These are phyloP conservation scores for Claviceps quebecensis DNA, from an alignment of 2,329 filamentous ascomycete genomes.

Conservation along the genomic window DNA sequence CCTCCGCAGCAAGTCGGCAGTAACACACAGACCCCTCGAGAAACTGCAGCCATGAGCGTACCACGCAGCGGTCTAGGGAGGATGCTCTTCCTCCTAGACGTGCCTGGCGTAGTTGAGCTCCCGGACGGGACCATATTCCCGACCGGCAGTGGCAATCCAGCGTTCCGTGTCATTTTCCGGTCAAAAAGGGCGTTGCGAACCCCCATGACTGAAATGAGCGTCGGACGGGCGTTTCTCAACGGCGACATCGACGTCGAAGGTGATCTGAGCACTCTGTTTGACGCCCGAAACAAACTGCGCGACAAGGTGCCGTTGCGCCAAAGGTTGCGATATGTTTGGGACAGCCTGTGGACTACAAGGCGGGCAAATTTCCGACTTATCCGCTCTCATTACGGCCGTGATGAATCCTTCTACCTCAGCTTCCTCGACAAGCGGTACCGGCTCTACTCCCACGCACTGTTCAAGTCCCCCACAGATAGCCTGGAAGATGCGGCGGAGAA, in stretches of 20 bases:
- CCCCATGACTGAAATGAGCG: background rate
- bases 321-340: conserved; percentile 1
- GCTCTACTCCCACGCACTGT: conserved; percentile 1
- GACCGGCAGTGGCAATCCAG: background rate
- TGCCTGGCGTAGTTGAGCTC: background rate
- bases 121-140: background rate
- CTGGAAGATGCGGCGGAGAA: background rate
- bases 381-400: background rate
- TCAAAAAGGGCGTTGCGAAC: background rate
- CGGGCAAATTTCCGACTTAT: background rate
- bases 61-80: background rate
- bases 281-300: background rate
- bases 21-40: background rate
- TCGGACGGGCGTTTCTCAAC: conserved; percentile 2
- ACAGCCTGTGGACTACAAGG: background rate
- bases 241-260: conserved; percentile 3
- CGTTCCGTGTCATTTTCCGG: background rate
- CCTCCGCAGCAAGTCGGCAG: background rate
- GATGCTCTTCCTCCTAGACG: background rate
- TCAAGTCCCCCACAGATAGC: background rate
- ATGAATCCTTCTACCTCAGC: background rate
- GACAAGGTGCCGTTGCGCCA: conserved; percentile 2
- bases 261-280: background rate
- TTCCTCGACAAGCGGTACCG: background rate
- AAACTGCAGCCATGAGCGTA: background rate